These are phyloP conservation scores for Vitis hybrid DNA, from an alignment of 177 flowering plant species.

Conservation along the genomic window DNA sequence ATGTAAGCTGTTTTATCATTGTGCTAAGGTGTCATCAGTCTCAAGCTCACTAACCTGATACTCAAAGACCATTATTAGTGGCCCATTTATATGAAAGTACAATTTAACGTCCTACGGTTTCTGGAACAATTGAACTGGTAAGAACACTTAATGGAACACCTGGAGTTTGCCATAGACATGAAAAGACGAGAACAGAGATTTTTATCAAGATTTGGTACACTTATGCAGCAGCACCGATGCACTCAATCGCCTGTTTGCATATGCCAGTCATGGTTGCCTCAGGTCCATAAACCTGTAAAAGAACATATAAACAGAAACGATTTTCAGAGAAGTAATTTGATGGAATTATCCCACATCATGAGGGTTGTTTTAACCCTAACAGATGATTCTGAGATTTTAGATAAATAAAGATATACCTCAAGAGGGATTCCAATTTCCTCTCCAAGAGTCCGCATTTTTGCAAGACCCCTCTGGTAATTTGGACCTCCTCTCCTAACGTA, in stretches of 20 bases:
- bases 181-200: not conserved
- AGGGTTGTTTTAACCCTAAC: no score
- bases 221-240: constrained; percentile 53
- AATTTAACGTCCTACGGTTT: not conserved
- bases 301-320: not conserved
- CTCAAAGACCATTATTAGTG: not conserved
- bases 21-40: not conserved
- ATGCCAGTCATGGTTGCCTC: constrained; percentile 70
- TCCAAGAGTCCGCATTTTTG: constrained; percentile 68
- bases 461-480: constrained; percentile 78
- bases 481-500: constrained; percentile 90
- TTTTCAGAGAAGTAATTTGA: not conserved
- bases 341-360: no score
- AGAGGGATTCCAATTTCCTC: constrained; percentile 78
- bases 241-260: constrained; percentile 63
- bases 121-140: not conserved
- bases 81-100: not conserved
- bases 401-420: constrained; percentile 41
- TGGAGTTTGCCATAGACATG: not conserved
- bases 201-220: not conserved
- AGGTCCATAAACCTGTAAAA: constrained; percentile 53
- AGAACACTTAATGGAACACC: not conserved
- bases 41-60: not conserved
- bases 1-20: not conserved
- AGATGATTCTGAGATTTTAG: not conserved